Percentiles rank a stretch among this genome's conserved stretches.
Conservation (phyloP, 2,329 filamentous ascomycete species). For the Ophiostoma novo-ulmi region DNA sequence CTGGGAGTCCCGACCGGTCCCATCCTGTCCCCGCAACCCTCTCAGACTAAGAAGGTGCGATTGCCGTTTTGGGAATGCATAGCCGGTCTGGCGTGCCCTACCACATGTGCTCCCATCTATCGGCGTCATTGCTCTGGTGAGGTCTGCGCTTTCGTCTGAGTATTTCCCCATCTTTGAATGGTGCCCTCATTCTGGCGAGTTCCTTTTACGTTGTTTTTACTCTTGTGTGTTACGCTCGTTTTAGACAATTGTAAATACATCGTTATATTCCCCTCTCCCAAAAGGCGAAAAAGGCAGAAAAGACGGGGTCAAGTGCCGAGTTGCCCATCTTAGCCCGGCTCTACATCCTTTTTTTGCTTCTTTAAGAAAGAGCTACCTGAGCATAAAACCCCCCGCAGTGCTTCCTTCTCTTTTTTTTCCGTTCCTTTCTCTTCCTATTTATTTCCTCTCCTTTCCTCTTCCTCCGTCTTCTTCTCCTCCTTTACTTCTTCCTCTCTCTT, state of each 20-base stretch:
- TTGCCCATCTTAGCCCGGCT: not conserved
- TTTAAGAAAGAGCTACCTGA: not conserved
- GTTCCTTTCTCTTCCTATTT: not conserved
- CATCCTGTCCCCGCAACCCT: conserved; percentile 12
- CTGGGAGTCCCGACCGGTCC: not conserved
- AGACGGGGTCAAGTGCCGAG: conserved; percentile 9
- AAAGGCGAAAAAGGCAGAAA: not conserved
- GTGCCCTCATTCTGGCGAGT: not conserved
- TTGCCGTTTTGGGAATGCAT: conserved; percentile 25
- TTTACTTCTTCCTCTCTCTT: conserved; percentile 8
- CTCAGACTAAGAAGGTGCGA: conserved; percentile 1
- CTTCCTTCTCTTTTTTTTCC: conserved; percentile 8
- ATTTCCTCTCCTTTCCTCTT: not conserved
- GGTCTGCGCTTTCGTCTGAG: not conserved
- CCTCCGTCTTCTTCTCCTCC: not conserved
- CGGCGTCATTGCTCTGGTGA: not conserved
- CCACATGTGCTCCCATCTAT: conserved; percentile 10
- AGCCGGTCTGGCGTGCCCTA: conserved; percentile 18
- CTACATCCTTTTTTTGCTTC: not conserved
- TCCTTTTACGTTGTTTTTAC: conserved; percentile 2
- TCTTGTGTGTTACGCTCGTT: not conserved
- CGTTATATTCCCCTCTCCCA: not conserved
- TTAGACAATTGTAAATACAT: not conserved
- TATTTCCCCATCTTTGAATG: not conserved
- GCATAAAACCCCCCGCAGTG: conserved; percentile 6